Evolutionary conservation across 2,329 filamentous ascomycete genomes (phyloP).

Genomic region (Fusarium tjaetaba): DNA sequence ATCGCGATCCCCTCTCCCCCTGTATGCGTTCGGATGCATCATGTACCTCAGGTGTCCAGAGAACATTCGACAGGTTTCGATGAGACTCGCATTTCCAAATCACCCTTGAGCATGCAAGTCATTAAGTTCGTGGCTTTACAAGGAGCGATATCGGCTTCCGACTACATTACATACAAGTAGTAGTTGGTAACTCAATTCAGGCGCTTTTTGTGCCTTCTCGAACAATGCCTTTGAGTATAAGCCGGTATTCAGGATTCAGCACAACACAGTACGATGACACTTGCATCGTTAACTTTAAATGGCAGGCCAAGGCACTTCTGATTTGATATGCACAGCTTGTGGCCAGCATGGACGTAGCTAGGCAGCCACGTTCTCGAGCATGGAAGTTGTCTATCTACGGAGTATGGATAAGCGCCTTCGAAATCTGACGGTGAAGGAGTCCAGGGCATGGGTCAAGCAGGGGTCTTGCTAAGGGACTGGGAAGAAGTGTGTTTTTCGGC

Average conservation of each 20-base stretch:
- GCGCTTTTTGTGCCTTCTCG: conserved; percentile 16
- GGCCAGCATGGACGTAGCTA: conserved; percentile 6
- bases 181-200: background rate
- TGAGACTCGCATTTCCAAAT: background rate
- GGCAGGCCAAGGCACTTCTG: background rate
- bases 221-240: conserved; percentile 19
- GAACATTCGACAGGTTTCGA: conserved; percentile 3
- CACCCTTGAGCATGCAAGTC: background rate
- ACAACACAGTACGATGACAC: background rate
- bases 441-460: background rate
- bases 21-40: background rate
- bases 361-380: conserved; percentile 29
- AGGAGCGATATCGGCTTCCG: background rate
- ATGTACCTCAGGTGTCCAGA: background rate
- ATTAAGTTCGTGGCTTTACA: background rate
- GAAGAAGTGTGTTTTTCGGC: background rate
- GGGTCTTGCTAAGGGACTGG: background rate
- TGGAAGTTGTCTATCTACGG: background rate
- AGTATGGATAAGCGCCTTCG: background rate
- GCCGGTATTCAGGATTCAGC: conserved; percentile 1
- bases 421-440: conserved; percentile 23
- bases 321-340: conserved; percentile 3
- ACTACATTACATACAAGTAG: background rate
- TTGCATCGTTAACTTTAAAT: background rate
- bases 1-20: background rate